Base-by-base conservation (phyloP, 129 eudicot species). In the Artemisia annua region DNA sequence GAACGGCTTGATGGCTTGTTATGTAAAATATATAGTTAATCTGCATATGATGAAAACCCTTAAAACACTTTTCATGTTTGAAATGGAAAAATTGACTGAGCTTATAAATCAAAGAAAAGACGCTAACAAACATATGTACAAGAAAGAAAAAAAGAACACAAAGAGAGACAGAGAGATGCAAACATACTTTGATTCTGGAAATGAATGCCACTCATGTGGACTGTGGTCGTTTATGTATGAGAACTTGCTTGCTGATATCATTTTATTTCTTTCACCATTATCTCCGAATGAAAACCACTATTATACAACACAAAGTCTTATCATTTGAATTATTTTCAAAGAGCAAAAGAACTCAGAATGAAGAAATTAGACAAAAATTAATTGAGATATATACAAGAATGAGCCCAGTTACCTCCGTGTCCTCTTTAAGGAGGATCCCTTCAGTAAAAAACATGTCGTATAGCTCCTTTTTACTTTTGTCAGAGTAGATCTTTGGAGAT, bases 391-490 rank as follows among this genome's bases (percentile, higher is more conserved):
- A n/a, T n/a, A 30, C 6, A 51, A 12, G 16, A 51, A 11, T 51
- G 56, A 51, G 56, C 5, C n/a, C 16, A 11, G 35, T 30, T 20
- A 67, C 72, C 72, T 11, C 46, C 0, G 14, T 48, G 46, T 51
- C 72, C 22, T 67, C 46, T 67, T 67, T 43, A 67, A 67, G 18
- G 46, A 67, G 72, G 44, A 67, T 67, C 50, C 72, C 59, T 20
- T 67, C 20, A 30, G 11, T 30, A 3, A 3, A 22, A 18, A 67
- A 26, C 7, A 67, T 67, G 39, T 22, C 0, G 46, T 20, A 48
- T 18, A 67, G 22, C 22, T 67, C 58, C 56, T 24, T 20, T 67
- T 67, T 67, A 19, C 11, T 49, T 15, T 14, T 24, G 7, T 3
- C 7, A 5, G 46, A 22, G 59, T 24, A 49, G 60, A 7, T 51